These are phyloP conservation scores for Geranium rotundifolium DNA, from an alignment of 345 rosid species.

Conservation along the genomic window DNA sequence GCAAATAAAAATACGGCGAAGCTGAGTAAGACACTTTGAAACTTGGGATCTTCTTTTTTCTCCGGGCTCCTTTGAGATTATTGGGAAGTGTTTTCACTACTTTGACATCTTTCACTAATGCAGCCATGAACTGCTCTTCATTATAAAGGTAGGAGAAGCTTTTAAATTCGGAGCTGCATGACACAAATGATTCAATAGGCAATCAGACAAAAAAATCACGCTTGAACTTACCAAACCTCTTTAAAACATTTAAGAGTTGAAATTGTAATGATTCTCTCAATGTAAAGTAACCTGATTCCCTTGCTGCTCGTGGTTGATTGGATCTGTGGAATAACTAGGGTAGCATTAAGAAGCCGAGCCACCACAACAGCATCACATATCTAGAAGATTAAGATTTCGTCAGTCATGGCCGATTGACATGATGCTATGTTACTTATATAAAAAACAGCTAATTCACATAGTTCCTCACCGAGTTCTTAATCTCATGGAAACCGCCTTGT, in stretches of 20 bases:
- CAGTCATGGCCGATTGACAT: conserved; percentile 5
- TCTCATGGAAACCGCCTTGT: conserved; percentile 98
- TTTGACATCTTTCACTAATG: conserved; percentile 56
- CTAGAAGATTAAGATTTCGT: conserved; percentile 24
- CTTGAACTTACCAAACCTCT: not conserved
- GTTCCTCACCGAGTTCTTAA: conserved; percentile 78
- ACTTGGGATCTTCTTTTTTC: conserved; percentile 77
- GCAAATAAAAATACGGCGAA: conserved; percentile 79
- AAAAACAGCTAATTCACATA: not conserved
- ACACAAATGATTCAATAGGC: conserved; percentile 6
- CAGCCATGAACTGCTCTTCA: conserved; percentile 78
- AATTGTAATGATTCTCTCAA: not conserved
- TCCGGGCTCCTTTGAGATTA: conserved; percentile 76
- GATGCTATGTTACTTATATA: not conserved
- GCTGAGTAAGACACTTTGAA: conserved; percentile 67
- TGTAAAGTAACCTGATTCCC: conserved; percentile 63
- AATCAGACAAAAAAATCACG: not conserved
- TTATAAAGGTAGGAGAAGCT: conserved; percentile 91
- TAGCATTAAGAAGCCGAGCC: conserved; percentile 83
- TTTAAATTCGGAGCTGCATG: conserved; percentile 82
- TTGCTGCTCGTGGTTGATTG: conserved; percentile 98
- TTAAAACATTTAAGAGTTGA: not conserved
- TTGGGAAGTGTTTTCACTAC: conserved; percentile 89
- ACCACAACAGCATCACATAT: conserved; percentile 74
- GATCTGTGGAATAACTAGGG: conserved; percentile 87